phyloP scores from a whole-genome alignment of 352 stramenopile genomes.

The Phytophthora colocasiae region DNA sequence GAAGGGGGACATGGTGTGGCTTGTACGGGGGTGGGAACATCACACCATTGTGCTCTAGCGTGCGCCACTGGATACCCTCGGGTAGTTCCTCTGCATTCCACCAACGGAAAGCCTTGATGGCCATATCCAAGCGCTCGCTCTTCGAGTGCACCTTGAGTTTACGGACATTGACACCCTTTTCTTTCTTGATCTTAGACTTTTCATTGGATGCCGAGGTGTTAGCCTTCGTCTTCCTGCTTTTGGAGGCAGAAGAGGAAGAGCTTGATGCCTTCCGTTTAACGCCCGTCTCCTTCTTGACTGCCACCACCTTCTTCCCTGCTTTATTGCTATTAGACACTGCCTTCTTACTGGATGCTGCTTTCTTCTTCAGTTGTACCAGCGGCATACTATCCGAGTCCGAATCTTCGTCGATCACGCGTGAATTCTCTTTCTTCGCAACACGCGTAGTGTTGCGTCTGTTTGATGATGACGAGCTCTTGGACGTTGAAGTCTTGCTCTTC shows the following conservation, averaged over 20 bases:
- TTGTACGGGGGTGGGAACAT: constrained; percentile 97
- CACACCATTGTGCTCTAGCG: constrained; percentile 99
- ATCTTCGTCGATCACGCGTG: constrained; percentile 53
- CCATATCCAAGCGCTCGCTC: constrained; percentile 94
- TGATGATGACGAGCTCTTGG: constrained; percentile 22
- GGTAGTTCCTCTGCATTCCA: constrained; percentile 97
- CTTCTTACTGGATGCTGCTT: constrained; percentile 61
- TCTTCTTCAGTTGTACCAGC: constrained; percentile 87
- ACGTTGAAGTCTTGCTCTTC: constrained; percentile 43
- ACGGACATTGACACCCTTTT: constrained; percentile 56
- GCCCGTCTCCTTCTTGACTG: constrained; percentile 59
- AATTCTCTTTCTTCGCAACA: constrained; percentile 41
- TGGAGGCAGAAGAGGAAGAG: constrained; percentile 29
- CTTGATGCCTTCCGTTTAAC: constrained; percentile 65
- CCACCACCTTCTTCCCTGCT: constrained; percentile 34
- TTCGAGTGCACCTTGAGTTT: constrained; percentile 96
- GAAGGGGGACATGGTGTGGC: constrained; percentile 95
- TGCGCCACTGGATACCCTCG: constrained; percentile 97
- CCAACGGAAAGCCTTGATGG: constrained; percentile 99
- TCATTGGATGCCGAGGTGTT: constrained; percentile 26
- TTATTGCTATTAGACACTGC: constrained; percentile 22
- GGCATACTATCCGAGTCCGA: constrained; percentile 84
- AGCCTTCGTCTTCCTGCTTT: constrained; percentile 54
- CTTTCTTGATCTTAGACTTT: constrained; percentile 63
- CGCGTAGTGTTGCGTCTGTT: constrained; percentile 9